phyloP scores from a whole-genome alignment of 148 eudicot species.

The Chenopodium berlandieri region DNA sequence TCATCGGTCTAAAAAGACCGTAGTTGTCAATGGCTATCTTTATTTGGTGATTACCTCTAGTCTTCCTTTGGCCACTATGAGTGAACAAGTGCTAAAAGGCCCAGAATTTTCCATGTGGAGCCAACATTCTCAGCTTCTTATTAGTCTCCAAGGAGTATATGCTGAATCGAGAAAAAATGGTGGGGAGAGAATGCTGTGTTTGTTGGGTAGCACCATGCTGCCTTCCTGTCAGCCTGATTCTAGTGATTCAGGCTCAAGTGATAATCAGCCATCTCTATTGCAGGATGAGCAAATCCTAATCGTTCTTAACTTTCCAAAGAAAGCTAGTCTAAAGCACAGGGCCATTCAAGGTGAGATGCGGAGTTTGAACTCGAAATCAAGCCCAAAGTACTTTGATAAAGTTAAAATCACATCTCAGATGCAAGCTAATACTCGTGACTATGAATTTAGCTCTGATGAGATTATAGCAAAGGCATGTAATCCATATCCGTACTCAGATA shows the following conservation, averaged over 20 bases:
- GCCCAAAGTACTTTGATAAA: slow-evolving; percentile 67
- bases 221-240: slow-evolving; percentile 63
- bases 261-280: slow-evolving; percentile 47
- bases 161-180: slow-evolving; percentile 47
- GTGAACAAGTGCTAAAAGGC: slow-evolving; percentile 16
- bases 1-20: slow-evolving; percentile 41
- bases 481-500: slow-evolving; percentile 61
- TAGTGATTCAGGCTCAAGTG: slow-evolving; percentile 39
- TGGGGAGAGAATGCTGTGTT: slow-evolving; percentile 78
- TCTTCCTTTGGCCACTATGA: slow-evolving; percentile 37
- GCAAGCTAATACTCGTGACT: slow-evolving; percentile 36
- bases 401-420: slow-evolving; percentile 54
- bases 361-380: slow-evolving; percentile 58
- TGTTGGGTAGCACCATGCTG: slow-evolving; percentile 71
- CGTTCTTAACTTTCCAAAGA: slow-evolving; percentile 58
- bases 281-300: slow-evolving; percentile 81
- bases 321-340: slow-evolving; percentile 44
- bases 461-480: slow-evolving; percentile 58
- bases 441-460: slow-evolving; percentile 51
- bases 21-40: slow-evolving; percentile 62
- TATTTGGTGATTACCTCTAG: slow-evolving; percentile 50
- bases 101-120: slow-evolving; percentile 53
- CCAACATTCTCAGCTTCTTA: slow-evolving; percentile 50
- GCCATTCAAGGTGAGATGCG: slow-evolving; percentile 64
- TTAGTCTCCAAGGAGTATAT: slow-evolving; percentile 74